Base-by-base conservation (phyloP, 441 rosid genomes). In the Isatis lusitanica region DNA sequence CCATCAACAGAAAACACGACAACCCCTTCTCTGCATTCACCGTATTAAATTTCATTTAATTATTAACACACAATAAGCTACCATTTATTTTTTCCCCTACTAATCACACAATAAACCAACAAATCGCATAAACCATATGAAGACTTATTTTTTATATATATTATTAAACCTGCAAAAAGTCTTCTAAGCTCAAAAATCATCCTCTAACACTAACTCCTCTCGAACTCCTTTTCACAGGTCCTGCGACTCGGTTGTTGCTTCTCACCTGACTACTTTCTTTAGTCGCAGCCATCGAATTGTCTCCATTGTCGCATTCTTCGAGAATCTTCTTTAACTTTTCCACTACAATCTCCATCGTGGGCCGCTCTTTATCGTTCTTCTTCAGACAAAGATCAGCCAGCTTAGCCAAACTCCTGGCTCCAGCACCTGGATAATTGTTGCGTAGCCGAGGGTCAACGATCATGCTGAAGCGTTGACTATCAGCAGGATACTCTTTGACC, bases 381-480 rank as follows among this genome's bases (percentile, higher is more conserved):
- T 74, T 62, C 74, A 91, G 78, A 69, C 98, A 91, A 36, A 21
- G 72, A 70, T 91, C 88, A 12, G 98, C 98, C 42, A 93, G 38
- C 77, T 83, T 86, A 47, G 91, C 97, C 31, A 87, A 63, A 66
- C 74, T 85, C 36, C 87, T 83, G 39, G 90, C 90, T 30, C 80
- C 87, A 6, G 40, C 64, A 44, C 73, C 17, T 0, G 92, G 86
- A 65, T 82, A 91, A 69, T 82, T 83, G 36, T 76, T 79, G 60
- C 83, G 85, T 4, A 93, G 88, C 12, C 88, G 74, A 0, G 87
- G 85, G 55, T 93, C 98, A 56, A 89, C 83, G 55, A 93, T 86
- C 78, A 73, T 75, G 50, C 74, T 70, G 66, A 93, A 89, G 28
- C 71, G 88, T 74, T 73, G 84, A 62, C 90, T 57, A 40, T 87